Conservation (phyloP, 805 yeast species). For the Candida adriatica region DNA sequence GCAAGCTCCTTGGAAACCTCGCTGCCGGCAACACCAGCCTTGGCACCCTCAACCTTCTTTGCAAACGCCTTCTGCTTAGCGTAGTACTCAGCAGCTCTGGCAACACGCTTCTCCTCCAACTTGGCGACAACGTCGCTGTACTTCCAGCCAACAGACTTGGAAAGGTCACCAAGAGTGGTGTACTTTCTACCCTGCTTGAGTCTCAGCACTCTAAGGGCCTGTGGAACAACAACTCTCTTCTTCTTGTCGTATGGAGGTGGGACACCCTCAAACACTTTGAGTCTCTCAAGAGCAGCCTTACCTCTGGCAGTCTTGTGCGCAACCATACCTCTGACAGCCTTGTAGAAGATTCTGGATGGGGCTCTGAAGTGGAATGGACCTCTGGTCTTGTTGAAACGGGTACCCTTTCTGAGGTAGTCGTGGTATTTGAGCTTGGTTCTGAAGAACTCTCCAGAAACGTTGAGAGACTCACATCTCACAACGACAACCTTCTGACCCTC, state of each 20-base stretch:
- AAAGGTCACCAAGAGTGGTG: conserved; percentile 96
- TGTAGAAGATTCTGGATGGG: conserved; percentile 99
- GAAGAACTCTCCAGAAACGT: conserved; percentile 99
- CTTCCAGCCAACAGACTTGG: conserved; percentile 98
- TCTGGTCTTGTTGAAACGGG: conserved; percentile 96
- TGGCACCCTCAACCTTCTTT: conserved; percentile 86
- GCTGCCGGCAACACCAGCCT: conserved; percentile 80
- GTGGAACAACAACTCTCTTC: conserved; percentile 99
- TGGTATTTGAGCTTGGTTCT: conserved; percentile 99
- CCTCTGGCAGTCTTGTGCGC: conserved; percentile 99
- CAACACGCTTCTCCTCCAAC: conserved; percentile 99
- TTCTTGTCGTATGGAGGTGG: conserved; percentile 99
- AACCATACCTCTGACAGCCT: conserved; percentile 99
- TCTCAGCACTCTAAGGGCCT: conserved; percentile 98
- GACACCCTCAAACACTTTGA: conserved; percentile 98
- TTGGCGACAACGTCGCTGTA: conserved; percentile 97
- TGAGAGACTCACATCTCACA: conserved; percentile 95
- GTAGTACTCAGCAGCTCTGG: conserved; percentile 97
- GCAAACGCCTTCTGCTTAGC: conserved; percentile 96
- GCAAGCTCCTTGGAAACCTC: conserved; percentile 92
- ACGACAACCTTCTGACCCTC: conserved; percentile 97
- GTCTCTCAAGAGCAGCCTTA: conserved; percentile 98
- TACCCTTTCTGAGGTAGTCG: conserved; percentile 99
- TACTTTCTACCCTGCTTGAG: conserved; percentile 99
- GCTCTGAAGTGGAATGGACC: conserved; percentile 99